Base-by-base conservation (phyloP, 2,329 filamentous ascomycete genomes). In the Botrytis fabae region DNA sequence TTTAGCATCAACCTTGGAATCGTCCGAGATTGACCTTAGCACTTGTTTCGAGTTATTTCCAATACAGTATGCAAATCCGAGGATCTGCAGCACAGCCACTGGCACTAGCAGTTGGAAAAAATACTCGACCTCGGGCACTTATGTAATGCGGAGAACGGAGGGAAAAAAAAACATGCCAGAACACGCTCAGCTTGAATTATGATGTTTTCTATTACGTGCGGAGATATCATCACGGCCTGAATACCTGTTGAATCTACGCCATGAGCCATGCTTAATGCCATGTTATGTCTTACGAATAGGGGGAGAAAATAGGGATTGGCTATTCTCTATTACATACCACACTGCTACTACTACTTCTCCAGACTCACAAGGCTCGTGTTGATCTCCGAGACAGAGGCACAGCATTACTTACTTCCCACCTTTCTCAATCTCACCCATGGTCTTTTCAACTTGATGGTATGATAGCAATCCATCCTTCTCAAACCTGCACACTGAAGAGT, bases 21-120 rank as follows among this genome's bases (percentile, higher is more conserved):
- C 25, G 25, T 28, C 46, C 40, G 28, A 35, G 32, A 66, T 51
- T 51, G 64, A 28, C 64, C n/a, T 51, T 12, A 35, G 32, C 32
- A 38, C 25, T 38, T 38, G 46, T 28, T 54, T 68, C 42, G 44
- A 71, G 35, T 71, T 38, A 42, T 51, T 46, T 63, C n/a, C 16
- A 35, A 64, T 65, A 40, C 25, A n/a, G 32, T 22, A 57, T 57
- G 48, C 9, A 46, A 44, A 42, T 35, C 32, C 28, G 32, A 32
- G 60, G 70, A 72, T 72, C 62, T 38, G 48, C 28, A 59, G 18
- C 70, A 72, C 62, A 72, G 70, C 70, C 70, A 68, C 70, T 59
- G 62, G 22, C 70, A 68, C 70, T 68, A 51, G 22, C 40, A 68
- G 40, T 68, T 66, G 61, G 8, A 59, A 66, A 64, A n/a, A 54